Base-by-base conservation (phyloP, 129 eudicot species). In the Flaveria robusta region DNA sequence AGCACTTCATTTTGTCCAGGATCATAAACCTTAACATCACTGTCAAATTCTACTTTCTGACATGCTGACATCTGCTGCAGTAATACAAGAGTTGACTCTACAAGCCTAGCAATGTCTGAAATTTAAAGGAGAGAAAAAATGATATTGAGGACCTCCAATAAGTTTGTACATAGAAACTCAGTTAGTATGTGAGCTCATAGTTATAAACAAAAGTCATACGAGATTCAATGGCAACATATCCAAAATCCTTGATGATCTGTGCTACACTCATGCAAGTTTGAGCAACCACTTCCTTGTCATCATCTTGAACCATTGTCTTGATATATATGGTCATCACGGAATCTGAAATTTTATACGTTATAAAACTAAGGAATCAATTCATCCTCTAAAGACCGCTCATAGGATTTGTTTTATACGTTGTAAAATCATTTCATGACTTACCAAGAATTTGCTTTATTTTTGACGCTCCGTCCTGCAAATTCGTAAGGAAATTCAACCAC, bases 261-360 rank as follows among this genome's bases (percentile, higher is more conserved):
- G 96, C 92, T 64, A 76, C 77, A 62, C 92, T 85, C 83, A 84
- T 89, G 84, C 99, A 94, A 80, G 96, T 91, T 85, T 94, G 99
- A 84, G 99, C 90, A 77, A 91, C 99, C 68, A 91, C 97, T 82
- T 94, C 97, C 76, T 91, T 94, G 81, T 94, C 99, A 72, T 91
- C 99, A 78, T 94, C 99, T 75, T 89, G 96, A n/a, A 81, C 77
- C 93, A 94, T 91, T 62, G 90, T 89, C 76, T 91, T 94, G 74
- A 91, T 76, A 83, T 86, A 94, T 75, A 91, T 87, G 55, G 87
- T 83, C 99, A 94, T 85, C 78, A 94, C 89, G 52, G 88, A 79
- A 66, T 89, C 99, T 94, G 82, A 34, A 76, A 52, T 68, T 68
- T 74, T 50, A 54, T 60, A 29, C 20, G 45, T 49, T 9, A 14